Evolutionary conservation across 768 basidiomycete species (phyloP).

Genomic region (Tylopilus plumbeoviolaceoides): DNA sequence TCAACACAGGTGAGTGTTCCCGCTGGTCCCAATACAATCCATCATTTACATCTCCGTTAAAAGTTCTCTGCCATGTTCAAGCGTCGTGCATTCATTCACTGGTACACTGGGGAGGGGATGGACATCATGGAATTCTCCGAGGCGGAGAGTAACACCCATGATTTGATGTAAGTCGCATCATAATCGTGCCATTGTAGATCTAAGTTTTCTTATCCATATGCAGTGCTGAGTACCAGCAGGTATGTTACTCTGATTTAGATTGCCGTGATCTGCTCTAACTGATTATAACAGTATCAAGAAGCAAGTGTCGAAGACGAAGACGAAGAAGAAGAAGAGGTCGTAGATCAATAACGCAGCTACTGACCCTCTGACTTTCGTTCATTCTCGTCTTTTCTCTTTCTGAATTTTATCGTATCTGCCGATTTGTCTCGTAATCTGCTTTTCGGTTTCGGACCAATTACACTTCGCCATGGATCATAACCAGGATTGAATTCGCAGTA

Average conservation of each 20-base stretch:
- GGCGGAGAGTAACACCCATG: constrained; percentile 78
- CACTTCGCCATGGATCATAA: background rate
- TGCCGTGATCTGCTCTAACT: background rate
- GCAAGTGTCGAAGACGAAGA: constrained; percentile 45
- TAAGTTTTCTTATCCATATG: constrained; percentile 5
- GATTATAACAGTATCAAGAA: constrained; percentile 52
- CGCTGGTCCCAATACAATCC: background rate
- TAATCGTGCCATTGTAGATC: background rate
- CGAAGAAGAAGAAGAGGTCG: constrained; percentile 30
- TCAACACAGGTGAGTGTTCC: constrained; percentile 46
- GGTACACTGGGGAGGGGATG: constrained; percentile 93
- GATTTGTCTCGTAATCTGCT: constrained; percentile 20
- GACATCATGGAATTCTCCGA: constrained; percentile 80
- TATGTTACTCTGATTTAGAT: constrained; percentile 22
- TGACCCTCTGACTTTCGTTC: background rate
- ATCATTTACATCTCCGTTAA: constrained; percentile 1
- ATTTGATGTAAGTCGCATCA: constrained; percentile 61
- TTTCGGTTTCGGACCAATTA: constrained; percentile 9
- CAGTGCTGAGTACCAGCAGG: constrained; percentile 90
- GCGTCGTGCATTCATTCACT: constrained; percentile 82
- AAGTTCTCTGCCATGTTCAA: constrained; percentile 82
- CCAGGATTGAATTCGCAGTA: background rate
- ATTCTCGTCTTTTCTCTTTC: background rate
- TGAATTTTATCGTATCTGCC: constrained; percentile 14
- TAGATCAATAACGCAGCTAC: constrained; percentile 28